Percentiles rank a stretch among this genome's conserved stretches.
Conservation (phyloP, 139 green algal species). For the Volvox africanus region DNA sequence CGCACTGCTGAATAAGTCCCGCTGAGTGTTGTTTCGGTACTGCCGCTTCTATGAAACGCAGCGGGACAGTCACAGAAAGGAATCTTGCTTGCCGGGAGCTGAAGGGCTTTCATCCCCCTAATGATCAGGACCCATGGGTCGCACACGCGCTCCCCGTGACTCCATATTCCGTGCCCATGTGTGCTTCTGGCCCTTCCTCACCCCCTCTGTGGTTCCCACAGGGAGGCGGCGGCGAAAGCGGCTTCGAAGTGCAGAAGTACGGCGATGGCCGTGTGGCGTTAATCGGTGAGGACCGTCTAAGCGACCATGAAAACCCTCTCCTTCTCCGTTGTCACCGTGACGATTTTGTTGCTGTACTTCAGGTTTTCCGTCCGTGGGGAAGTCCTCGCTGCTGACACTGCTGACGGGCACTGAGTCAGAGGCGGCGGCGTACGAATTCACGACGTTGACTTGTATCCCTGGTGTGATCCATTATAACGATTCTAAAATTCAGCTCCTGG, state of each 20-base stretch:
- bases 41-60: too few species aligned
- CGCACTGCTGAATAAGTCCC: too few species aligned
- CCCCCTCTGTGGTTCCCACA: slow-evolving; percentile 17
- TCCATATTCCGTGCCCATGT: too few species aligned
- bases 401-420: slow-evolving; percentile 93
- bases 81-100: too few species aligned
- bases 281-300: slow-evolving; percentile 75
- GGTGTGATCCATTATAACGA: slow-evolving; percentile 99
- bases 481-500: slow-evolving; percentile 98
- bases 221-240: slow-evolving; percentile 80
- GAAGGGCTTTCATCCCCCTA: too few species aligned
- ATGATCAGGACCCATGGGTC: too few species aligned
- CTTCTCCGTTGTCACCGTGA: not conserved
- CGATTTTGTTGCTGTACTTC: not conserved
- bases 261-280: slow-evolving; percentile 95
- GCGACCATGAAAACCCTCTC: too few species aligned
- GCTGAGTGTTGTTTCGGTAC: too few species aligned
- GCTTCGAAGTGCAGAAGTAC: slow-evolving; percentile 98
- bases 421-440: slow-evolving; percentile 98
- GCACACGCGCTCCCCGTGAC: too few species aligned
- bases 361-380: slow-evolving; percentile 97
- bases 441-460: slow-evolving; percentile 97
- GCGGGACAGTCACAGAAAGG: too few species aligned
- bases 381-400: slow-evolving; percentile 96
- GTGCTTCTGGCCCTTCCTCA: too few species aligned